phyloP scores from a whole-genome alignment of 2,329 filamentous ascomycete genomes.

The Clarireedia paspali region DNA sequence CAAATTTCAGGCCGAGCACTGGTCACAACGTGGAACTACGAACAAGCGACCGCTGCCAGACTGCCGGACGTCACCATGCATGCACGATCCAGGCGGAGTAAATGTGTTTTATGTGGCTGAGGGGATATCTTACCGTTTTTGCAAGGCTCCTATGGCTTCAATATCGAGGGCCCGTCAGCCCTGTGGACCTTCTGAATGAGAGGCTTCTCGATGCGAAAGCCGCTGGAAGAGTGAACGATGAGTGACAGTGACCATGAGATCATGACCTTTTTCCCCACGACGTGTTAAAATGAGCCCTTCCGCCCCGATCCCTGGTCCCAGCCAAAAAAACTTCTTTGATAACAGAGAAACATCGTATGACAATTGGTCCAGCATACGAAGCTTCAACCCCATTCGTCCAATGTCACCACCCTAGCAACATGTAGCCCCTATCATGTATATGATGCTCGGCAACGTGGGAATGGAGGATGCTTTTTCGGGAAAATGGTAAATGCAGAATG shows the following conservation, averaged over 20 bases:
- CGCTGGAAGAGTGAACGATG: not conserved
- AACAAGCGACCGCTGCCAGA: constrained; percentile 2
- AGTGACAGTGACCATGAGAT: not conserved
- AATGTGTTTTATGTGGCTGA: constrained; percentile 2
- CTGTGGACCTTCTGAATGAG: not conserved
- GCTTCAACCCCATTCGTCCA: not conserved
- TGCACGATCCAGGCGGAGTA: constrained; percentile 5
- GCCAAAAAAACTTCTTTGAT: not conserved
- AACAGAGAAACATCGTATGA: not conserved
- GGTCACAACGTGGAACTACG: constrained; percentile 2
- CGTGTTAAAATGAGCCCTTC: not conserved
- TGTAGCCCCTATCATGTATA: not conserved
- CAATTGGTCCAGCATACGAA: not conserved
- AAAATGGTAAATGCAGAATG: not conserved
- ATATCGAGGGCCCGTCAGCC: not conserved
- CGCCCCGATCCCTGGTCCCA: not conserved
- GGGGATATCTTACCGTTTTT: not conserved
- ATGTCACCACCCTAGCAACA: not conserved
- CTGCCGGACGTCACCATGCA: constrained; percentile 5
- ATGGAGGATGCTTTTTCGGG: not conserved
- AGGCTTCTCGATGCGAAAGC: not conserved
- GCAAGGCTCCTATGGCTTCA: constrained; percentile 3
- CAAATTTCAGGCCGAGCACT: constrained; percentile 4
- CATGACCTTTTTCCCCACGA: not conserved
- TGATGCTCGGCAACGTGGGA: not conserved